Conservation (phyloP, 768 basidiomycete genomes). For the Inosperma sp. region DNA sequence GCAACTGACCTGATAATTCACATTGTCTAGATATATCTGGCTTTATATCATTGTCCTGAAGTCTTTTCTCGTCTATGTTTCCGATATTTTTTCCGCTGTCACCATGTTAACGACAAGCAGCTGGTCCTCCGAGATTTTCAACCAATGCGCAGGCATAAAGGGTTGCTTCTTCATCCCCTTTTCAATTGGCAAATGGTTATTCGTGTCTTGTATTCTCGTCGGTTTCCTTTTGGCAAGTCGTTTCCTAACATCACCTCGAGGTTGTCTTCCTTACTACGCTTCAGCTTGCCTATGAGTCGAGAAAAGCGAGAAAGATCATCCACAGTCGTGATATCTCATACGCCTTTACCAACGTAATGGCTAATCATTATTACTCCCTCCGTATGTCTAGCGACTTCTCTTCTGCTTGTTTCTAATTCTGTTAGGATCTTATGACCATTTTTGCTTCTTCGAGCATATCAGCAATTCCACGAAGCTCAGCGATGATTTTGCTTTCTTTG, state of each 20-base stretch:
- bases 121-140: constrained; percentile 92
- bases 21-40: constrained; percentile 75
- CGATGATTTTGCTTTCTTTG: constrained; percentile 98
- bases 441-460: constrained; percentile 98
- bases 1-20: constrained; percentile 2
- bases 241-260: not conserved
- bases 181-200: constrained; percentile 89
- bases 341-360: constrained; percentile 97
- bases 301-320: constrained; percentile 92
- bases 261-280: not conserved
- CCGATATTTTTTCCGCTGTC: constrained; percentile 95
- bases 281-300: constrained; percentile 82
- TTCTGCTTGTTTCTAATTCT: constrained; percentile 6
- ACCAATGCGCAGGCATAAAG: constrained; percentile 55
- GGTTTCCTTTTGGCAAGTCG: constrained; percentile 85
- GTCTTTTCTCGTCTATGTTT: constrained; percentile 92
- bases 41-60: constrained; percentile 91
- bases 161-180: constrained; percentile 87
- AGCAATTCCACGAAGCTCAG: constrained; percentile 91
- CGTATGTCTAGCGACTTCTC: constrained; percentile 47
- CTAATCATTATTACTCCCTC: constrained; percentile 93
- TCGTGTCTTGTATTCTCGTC: constrained; percentile 97
- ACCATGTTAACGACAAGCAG: constrained; percentile 90
- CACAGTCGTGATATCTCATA: constrained; percentile 95
- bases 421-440: constrained; percentile 90